Base-by-base conservation (phyloP, 1,284 basidiomycete species). In the Cutaneotrichosporon sp. region DNA sequence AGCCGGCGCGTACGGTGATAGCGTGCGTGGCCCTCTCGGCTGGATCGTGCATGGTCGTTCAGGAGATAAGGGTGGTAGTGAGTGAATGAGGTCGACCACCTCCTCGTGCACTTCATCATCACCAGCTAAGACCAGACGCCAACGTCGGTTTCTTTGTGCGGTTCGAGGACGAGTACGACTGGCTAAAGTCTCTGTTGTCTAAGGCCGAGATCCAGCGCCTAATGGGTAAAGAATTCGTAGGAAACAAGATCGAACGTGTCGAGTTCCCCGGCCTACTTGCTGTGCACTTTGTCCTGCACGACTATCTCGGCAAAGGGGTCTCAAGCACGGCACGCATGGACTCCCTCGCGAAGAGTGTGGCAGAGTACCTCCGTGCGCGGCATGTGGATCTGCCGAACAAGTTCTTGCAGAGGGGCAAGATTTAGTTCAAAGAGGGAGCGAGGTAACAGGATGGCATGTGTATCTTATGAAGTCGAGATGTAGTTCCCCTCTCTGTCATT, bases 211-310 rank as follows among this genome's bases (percentile, higher is more conserved):
- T 66, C 5, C 37, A 55, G 25, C 27, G 44, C 19, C 50, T 66
- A 11, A 52, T 66, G 19, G 56, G 55, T 2, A 48, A 59, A 10
- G 64, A 63, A 42, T 64, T 54, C 34, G 52, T 56, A 12, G 53
- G 46, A 4, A 54, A 56, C 46, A 50, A 55, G 1, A 51, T 64
- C 22, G 64, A 66, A 44, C 60, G 64, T 11, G 62, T 62, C 31
- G 64, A 66, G 52, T 54, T 66, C 43, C 62, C 61, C 3, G 51
- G 54, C 16, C 54, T 66, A 20, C 51, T 48, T 16, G 61, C 65
- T 4, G 66, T 71, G 17, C 68, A 71, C 51, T 62, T 66, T 29
- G 69, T 64, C 33, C 60, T 64, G 8, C 69, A 63, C 41, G 69
- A 70, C 41, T 70, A 71, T 48, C 65, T 68, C 25, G 67, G 60